phyloP scores from a whole-genome alignment of 192 early-diverging fungal species.

The Pilobolus umbonatus region DNA sequence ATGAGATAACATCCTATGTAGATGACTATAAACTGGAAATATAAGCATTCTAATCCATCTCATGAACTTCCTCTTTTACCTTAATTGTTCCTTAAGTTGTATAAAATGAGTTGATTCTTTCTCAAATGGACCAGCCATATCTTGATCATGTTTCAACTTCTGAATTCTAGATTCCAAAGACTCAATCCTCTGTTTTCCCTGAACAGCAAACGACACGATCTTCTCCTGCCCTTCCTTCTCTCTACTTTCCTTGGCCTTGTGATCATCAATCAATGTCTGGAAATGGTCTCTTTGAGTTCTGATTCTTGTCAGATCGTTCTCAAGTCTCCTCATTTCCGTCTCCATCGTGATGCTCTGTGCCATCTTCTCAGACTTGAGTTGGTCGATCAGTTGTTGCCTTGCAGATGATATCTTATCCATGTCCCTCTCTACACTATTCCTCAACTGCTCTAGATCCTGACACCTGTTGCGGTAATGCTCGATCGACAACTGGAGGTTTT shows the following conservation, averaged over 20 bases:
- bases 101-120: conserved; percentile 8
- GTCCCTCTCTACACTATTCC: conserved; percentile 38
- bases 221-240: conserved; percentile 4
- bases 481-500: conserved; percentile 38
- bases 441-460: conserved; percentile 41
- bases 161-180: conserved; percentile 5
- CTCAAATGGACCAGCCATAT: conserved; percentile 16
- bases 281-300: conserved; percentile 49
- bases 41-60: too few relatives aligned
- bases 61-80: conserved; percentile 4
- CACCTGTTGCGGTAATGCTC: conserved; percentile 42
- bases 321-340: conserved; percentile 46
- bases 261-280: conserved; percentile 41
- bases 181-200: conserved; percentile 10
- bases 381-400: conserved; percentile 38
- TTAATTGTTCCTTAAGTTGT: conserved; percentile 1
- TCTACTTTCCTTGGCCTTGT: not conserved
- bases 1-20: too few relatives aligned
- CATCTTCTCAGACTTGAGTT: conserved; percentile 31
- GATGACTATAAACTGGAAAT: too few relatives aligned
- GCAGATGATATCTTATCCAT: conserved; percentile 36
- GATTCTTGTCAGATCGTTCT: conserved; percentile 49
- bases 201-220: conserved; percentile 1
- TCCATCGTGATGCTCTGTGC: conserved; percentile 44
- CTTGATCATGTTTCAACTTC: conserved; percentile 7